Base-by-base conservation (phyloP, 164 flowering plant genomes). In the Dillenia suffruticosa region DNA sequence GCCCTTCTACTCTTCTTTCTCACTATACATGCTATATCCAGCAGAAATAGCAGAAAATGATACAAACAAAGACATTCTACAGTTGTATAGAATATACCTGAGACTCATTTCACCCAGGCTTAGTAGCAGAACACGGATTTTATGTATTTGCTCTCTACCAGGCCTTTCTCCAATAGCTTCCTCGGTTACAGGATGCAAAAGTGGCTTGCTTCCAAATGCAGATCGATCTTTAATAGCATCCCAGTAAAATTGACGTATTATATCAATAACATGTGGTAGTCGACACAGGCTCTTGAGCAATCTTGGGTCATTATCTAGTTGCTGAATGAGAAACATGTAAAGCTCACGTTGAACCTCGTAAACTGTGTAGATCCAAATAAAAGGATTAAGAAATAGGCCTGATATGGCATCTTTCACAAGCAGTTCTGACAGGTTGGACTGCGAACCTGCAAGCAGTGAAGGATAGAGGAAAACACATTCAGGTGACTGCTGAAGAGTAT, bases 71-170 rank as follows among this genome's bases (percentile, higher is more conserved):
- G 8, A 44, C 12, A 22, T 13, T 2, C 14, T 16, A n/a, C 11
- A 45, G 57, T 16, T 16, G 26, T 9, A 57, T 16, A 51, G 4
- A 46, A 3, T 58, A 54, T 72, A 90, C 99, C 99, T 87, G 66
- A 95, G 86, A 72, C 97, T 88, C 98, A 90, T 92, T 82, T 95
- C 99, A 53, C 98, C 99, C 69, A 95, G 96, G 72, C 97, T 88
- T 67, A 95, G 66, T 54, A 95, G 75, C 64, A 95, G 92, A 57
- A 95, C 96, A 68, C 99, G 96, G 66, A 95, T 81, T 82, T 95
- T 95, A 56, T 57, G 98, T 54, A 88, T 73, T 77, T 92, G 98
- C 70, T 92, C 97, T 56, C 57, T 78, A 64, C 63, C 69, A 43
- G 96, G 97, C 63, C 96, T 85, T 81, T 87, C 83, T 24, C 87